Evolutionary conservation across 192 early-diverging fungal species (phyloP), one percentile per base, ranked within the genome.

Genomic region (Lobulomyces angularis): DNA sequence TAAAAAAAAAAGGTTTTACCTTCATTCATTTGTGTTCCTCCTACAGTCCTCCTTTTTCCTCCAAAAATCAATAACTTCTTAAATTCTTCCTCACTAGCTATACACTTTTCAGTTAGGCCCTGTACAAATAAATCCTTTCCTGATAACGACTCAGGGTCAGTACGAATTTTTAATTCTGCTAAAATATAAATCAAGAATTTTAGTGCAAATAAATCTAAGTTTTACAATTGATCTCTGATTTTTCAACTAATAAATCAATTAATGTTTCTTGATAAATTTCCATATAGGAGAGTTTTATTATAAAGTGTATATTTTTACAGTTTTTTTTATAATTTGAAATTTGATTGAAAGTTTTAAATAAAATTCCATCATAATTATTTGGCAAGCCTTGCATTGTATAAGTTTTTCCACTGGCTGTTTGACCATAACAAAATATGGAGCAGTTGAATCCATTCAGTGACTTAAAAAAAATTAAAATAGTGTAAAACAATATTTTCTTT

Each of bases 11-110:
- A n/a, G 25, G 6, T 43, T n/a, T 9, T 6, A 16, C 7, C 46
- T 37, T 54, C 60, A 34, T 67, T 67, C 65, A 67, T 67, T 45
- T 67, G 62, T 5, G 65, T 67, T 42, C 59, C 65, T 5, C 53
- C 65, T 1, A 56, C 47, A 3, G 50, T 59, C 3, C 65, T 39
- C 27, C 56, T 31, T 22, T 49, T 34, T 2, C 45, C 42, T 6
- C 63, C 67, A 4, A 32, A 51, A 25, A 38, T 37, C 14, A 69
- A 35, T 8, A 69, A 17, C 27, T 46, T 55, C 9, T 35, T 25
- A 29, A 53, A 65, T 34, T 67, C 64, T 21, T 29, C 23, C 1
- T 51, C 9, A 0, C 48, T 45, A 4, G 26, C 27, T 12, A 69
- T 23, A 8, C 32, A 45, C 16, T 40, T 11, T 29, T 65, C 60